Percentiles rank a stretch among this genome's conserved stretches.
Evolutionary conservation across 176 grass and related monocot species (phyloP).

Genomic region (Lolium perenne): DNA sequence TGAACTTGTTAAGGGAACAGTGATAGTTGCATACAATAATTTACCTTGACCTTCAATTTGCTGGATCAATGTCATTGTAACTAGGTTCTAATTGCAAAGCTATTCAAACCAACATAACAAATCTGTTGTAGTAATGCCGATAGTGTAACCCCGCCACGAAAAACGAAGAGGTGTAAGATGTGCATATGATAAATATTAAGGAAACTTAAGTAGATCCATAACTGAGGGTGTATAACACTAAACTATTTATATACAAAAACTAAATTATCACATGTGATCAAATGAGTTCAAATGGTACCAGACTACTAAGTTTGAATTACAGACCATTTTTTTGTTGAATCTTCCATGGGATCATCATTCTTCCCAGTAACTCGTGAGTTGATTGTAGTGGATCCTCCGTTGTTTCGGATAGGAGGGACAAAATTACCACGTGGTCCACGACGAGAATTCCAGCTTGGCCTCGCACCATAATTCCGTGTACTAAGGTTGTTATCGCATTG

Average conservation of each 20-base stretch:
- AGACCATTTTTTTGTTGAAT: conserved; percentile 94
- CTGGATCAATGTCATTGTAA: conserved; percentile 1
- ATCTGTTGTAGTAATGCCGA: not conserved
- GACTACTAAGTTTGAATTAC: conserved; percentile 38
- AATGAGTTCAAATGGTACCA: conserved; percentile 28
- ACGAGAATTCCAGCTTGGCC: conserved; percentile 72
- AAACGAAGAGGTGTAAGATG: not conserved
- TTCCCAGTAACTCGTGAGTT: conserved; percentile 72
- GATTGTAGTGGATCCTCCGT: conserved; percentile 57
- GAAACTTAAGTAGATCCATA: not conserved
- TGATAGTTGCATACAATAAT: not conserved
- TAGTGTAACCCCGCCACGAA: not conserved
- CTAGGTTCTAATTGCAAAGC: not conserved
- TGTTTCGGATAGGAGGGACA: conserved; percentile 90
- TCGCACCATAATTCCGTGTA: conserved; percentile 69
- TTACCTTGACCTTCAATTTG: not conserved
- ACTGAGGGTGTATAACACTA: not conserved
- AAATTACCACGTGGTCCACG: conserved; percentile 90
- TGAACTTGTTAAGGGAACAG: not conserved
- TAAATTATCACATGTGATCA: conserved; percentile 34
- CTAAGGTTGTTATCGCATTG: conserved; percentile 66
- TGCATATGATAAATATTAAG: conserved; percentile 7
- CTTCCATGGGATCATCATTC: conserved; percentile 84
- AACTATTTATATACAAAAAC: conserved; percentile 10
- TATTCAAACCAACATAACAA: not conserved